Percentiles rank a stretch among this genome's conserved stretches.
These are phyloP conservation scores for Hypoxylon sp. DNA, from an alignment of 2,329 filamentous ascomycete species.

Conservation along the genomic window DNA sequence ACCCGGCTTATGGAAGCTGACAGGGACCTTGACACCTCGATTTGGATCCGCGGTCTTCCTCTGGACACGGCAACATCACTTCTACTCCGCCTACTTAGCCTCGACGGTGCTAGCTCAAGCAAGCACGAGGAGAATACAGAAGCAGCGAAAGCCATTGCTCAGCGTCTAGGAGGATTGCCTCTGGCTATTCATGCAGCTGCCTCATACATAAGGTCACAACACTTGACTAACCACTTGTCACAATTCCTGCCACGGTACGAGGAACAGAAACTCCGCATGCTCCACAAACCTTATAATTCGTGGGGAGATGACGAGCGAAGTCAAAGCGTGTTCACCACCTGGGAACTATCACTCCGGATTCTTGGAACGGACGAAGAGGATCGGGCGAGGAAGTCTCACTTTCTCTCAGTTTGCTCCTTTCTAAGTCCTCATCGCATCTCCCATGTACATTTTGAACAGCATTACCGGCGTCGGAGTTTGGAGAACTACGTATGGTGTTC, in stretches of 20 bases:
- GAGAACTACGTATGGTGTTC: background rate
- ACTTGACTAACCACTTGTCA: background rate
- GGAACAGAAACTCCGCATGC: background rate
- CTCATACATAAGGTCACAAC: conserved; percentile 1
- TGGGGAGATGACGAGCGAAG: background rate
- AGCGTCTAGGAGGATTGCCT: background rate
- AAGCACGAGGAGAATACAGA: background rate
- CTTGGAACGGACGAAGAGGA: background rate
- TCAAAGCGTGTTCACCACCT: background rate
- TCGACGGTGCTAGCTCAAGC: background rate
- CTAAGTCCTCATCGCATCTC: conserved; percentile 1
- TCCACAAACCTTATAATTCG: background rate
- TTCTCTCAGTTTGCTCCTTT: background rate
- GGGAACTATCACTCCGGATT: background rate
- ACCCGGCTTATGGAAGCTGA: background rate
- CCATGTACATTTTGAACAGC: conserved; percentile 1
- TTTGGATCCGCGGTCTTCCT: background rate
- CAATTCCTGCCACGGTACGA: background rate
- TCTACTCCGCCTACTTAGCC: background rate
- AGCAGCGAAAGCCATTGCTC: background rate
- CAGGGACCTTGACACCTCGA: background rate
- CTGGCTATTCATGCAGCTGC: background rate
- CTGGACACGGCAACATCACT: background rate
- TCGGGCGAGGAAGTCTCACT: background rate
- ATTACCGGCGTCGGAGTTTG: background rate